Percentiles rank a stretch among this genome's conserved stretches.
Conservation (phyloP, 192 early-diverging fungal species). For the Backusella parvicylindrica region DNA sequence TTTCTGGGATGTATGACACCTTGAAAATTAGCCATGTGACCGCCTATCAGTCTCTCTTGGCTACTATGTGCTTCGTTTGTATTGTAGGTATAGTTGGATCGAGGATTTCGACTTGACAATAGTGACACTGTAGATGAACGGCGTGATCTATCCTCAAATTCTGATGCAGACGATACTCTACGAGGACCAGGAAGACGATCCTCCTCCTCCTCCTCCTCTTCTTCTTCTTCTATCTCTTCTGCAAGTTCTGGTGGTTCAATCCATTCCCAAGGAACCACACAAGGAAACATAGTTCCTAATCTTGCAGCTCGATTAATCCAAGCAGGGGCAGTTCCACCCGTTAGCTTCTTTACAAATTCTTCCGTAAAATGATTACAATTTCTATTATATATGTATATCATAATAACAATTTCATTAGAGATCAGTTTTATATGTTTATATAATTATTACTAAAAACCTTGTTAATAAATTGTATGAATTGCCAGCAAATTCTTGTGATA, state of each 20-base stretch:
- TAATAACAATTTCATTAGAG: background rate
- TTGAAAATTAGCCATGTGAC: background rate
- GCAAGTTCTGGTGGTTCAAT: constrained; percentile 33
- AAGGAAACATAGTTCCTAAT: constrained; percentile 37
- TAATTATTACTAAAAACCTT: background rate
- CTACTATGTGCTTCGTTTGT: background rate
- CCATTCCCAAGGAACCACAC: constrained; percentile 37
- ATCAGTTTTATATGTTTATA: background rate
- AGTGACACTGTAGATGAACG: background rate
- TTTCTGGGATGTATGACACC: background rate
- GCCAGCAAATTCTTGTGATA: constrained; percentile 33
- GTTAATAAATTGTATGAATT: constrained; percentile 34
- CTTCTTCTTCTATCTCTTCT: background rate
- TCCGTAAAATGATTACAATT: constrained; percentile 41
- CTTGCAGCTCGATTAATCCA: constrained; percentile 42
- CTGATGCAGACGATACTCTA: background rate
- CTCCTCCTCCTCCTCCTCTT: background rate
- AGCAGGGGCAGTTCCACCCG: constrained; percentile 13
- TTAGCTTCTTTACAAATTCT: constrained; percentile 23
- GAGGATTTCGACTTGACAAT: background rate
- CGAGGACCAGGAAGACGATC: background rate
- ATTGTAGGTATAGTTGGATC: background rate
- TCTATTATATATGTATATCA: constrained; percentile 8
- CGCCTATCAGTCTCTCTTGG: background rate
- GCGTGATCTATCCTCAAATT: background rate